phyloP scores from a whole-genome alignment of 2,329 filamentous ascomycete species.

The Aspergillus aculeatinus region DNA sequence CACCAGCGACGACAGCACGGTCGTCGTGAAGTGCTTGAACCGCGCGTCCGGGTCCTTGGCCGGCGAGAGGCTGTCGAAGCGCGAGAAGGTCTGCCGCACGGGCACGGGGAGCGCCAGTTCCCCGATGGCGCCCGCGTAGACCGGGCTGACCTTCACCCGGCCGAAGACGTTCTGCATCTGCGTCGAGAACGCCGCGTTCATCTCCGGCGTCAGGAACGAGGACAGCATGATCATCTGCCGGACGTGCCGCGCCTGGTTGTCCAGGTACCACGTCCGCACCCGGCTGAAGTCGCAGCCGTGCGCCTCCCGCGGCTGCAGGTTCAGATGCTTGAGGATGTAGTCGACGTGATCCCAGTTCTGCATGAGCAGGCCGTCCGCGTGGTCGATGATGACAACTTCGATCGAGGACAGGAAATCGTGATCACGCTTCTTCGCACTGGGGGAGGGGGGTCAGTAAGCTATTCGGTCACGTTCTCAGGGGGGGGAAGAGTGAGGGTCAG shows the following conservation, averaged over 20 bases:
- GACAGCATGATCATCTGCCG: slow-evolving; percentile 83
- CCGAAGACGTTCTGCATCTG: slow-evolving; percentile 80
- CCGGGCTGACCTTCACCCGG: slow-evolving; percentile 69
- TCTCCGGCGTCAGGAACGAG: slow-evolving; percentile 82
- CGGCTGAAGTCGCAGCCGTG: slow-evolving; percentile 93
- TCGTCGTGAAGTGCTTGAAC: slow-evolving; percentile 86
- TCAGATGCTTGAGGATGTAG: slow-evolving; percentile 87
- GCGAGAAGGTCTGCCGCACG: slow-evolving; percentile 83
- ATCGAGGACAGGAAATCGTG: slow-evolving; percentile 92
- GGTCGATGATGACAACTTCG: slow-evolving; percentile 85
- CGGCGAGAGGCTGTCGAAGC: slow-evolving; percentile 71
- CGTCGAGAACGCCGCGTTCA: slow-evolving; percentile 73
- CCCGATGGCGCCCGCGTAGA: slow-evolving; percentile 71
- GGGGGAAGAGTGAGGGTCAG: neutral
- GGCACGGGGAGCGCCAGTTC: slow-evolving; percentile 63
- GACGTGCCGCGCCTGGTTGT: slow-evolving; percentile 74
- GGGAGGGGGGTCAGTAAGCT: neutral
- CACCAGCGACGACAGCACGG: slow-evolving; percentile 72
- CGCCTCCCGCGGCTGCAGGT: slow-evolving; percentile 81
- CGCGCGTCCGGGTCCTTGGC: slow-evolving; percentile 78
- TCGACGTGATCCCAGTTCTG: slow-evolving; percentile 98
- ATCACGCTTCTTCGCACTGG: slow-evolving; percentile 65
- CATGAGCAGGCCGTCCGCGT: slow-evolving; percentile 91
- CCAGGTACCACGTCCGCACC: slow-evolving; percentile 89
- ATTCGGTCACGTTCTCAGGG: neutral